Evolutionary conservation across 352 stramenopile genomes (phyloP).

Genomic region (Phytopythium helicoides): DNA sequence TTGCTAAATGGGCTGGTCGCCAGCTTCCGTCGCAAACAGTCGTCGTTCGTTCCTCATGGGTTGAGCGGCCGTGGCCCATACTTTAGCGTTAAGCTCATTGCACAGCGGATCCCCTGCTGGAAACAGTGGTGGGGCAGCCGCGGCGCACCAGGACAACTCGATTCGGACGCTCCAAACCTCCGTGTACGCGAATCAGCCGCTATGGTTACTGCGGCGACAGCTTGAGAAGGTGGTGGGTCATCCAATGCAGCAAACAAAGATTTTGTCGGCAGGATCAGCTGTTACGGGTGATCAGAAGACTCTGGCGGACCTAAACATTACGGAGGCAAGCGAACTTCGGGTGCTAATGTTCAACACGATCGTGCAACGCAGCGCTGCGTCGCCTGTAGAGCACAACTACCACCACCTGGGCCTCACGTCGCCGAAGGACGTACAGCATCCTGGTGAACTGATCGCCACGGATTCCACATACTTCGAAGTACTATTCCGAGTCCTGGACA

Average conservation of each 20-base stretch:
- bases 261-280: conserved; percentile 61
- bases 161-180: conserved; percentile 55
- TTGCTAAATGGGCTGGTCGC: conserved; percentile 68
- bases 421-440: conserved; percentile 31
- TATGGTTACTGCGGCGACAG: conserved; percentile 69
- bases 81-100: conserved; percentile 79
- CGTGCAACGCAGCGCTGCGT: conserved; percentile 44
- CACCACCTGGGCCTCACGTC: conserved; percentile 31
- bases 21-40: conserved; percentile 44
- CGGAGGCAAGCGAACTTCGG: conserved; percentile 70
- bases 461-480: conserved; percentile 79
- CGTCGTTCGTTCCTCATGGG: conserved; percentile 55
- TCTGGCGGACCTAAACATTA: conserved; percentile 74
- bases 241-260: conserved; percentile 79
- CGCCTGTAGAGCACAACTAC: conserved; percentile 21
- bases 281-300: conserved; percentile 82
- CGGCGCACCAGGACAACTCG: conserved; percentile 41
- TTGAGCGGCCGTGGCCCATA: conserved; percentile 66
- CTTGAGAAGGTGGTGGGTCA: conserved; percentile 71
- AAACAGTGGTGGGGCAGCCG: conserved; percentile 11
- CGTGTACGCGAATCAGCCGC: conserved; percentile 78
- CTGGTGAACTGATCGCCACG: conserved; percentile 61
- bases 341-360: conserved; percentile 83
- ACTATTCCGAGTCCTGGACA: conserved; percentile 80
- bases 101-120: conserved; percentile 71